Base-by-base conservation (phyloP, 2,329 filamentous ascomycete genomes). In the Penicillium oxalicum region DNA sequence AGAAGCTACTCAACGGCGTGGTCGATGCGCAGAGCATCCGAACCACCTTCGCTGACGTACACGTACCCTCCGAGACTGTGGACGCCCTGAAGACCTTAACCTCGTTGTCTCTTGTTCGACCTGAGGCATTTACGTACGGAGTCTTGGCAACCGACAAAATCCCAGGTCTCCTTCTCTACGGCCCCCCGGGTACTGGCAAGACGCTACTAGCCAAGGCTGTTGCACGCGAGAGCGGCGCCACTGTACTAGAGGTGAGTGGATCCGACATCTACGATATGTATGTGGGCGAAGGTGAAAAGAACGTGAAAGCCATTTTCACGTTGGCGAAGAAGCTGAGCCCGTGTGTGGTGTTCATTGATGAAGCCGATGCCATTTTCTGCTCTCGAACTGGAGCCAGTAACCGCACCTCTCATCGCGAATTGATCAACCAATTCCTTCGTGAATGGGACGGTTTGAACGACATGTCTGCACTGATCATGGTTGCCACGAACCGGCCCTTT, bases 191-290 rank as follows among this genome's bases (percentile, higher is more conserved):
- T 18, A 81, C 78, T 0, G 90, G 90, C 27, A 76, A 80, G 55
- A 81, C 78, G 3, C 68, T 81, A 4, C 72, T 83, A 24, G 81
- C 81, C 39, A 84, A 84, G 65, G 80, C 81, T 2, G 80, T 84
- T 0, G 81, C 81, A 2, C 81, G 81, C 50, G 79, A 83, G 61
- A 81, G 77, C 48, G 79, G 80, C 77, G 84, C 86, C 2, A 83
- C 79, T 0, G 79, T 85, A 28, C 75, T 98, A 35, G 91, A 97
- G 69, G 83, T 97, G 37, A 91, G 85, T 56, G 91, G 89, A 2
- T 90, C 89, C 1, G 88, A 89, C 56, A 87, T 98, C 59, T 94
- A 95, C 68, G 88, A 96, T 66, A 97, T 94, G 80, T 97, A 88
- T 68, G 88, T 97, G 3, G 93, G 93, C 24, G 90, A 97, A 67